phyloP scores from a whole-genome alignment of 2,329 filamentous ascomycete species.

The Fusarium mexicanum region DNA sequence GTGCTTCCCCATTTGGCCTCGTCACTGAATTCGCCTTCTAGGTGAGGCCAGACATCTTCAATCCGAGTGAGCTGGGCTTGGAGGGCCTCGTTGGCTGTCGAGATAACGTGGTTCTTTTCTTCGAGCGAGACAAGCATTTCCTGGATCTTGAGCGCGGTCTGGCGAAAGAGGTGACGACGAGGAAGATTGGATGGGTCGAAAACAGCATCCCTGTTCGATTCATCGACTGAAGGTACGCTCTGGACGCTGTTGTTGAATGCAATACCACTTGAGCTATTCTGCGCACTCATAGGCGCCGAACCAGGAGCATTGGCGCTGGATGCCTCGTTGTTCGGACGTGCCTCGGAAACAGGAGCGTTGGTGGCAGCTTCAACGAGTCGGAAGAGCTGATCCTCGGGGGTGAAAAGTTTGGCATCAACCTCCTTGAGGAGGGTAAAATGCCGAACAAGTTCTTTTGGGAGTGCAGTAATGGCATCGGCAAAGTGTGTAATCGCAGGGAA shows the following conservation, averaged over 20 bases:
- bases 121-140: conserved; percentile 91
- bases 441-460: conserved; percentile 93
- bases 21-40: conserved; percentile 90
- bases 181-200: conserved; percentile 68
- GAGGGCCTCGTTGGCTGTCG: conserved; percentile 89
- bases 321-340: conserved; percentile 56
- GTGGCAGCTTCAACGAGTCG: conserved; percentile 75
- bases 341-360: conserved; percentile 59
- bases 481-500: conserved; percentile 78
- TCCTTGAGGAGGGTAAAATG: conserved; percentile 97
- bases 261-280: conserved; percentile 58
- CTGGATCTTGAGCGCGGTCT: conserved; percentile 79
- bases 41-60: conserved; percentile 85
- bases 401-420: conserved; percentile 95
- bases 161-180: conserved; percentile 78
- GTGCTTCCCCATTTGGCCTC: conserved; percentile 92
- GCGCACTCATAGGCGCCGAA: conserved; percentile 60
- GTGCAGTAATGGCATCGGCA: conserved; percentile 88
- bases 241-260: conserved; percentile 49
- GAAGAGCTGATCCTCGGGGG: conserved; percentile 83
- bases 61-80: conserved; percentile 85
- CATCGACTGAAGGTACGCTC: conserved; percentile 54
- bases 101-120: conserved; percentile 97
- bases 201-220: conserved; percentile 55
- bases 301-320: conserved; percentile 53